phyloP scores from a whole-genome alignment of 306 rosid species.

The Castanea mollissima region DNA sequence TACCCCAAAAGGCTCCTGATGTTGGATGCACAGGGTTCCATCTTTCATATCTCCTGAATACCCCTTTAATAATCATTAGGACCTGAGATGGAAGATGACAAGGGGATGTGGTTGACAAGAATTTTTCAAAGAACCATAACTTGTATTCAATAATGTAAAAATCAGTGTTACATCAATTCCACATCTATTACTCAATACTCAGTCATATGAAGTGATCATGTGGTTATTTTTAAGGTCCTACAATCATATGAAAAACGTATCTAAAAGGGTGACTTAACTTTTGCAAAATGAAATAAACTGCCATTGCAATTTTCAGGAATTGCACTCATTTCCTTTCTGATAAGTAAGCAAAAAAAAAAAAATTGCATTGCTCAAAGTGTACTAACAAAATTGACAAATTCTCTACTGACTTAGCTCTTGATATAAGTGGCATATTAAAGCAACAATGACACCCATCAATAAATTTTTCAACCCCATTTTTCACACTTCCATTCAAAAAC shows the following conservation, averaged over 20 bases:
- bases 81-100: slow-evolving; percentile 40
- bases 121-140: not conserved
- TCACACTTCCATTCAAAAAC: not conserved
- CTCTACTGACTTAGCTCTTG: too few relatives aligned
- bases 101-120: not conserved
- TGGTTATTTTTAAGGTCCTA: not conserved
- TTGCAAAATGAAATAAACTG: not conserved
- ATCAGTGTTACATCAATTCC: not conserved
- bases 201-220: not conserved
- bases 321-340: not conserved
- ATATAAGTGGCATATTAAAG: not conserved
- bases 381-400: not conserved
- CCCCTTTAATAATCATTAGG: slow-evolving; percentile 75
- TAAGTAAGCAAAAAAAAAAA: too few relatives aligned
- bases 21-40: slow-evolving; percentile 98
- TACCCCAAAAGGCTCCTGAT: slow-evolving; percentile 87
- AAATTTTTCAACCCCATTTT: not conserved
- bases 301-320: not conserved
- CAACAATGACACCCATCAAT: not conserved
- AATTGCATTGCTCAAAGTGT: too few relatives aligned
- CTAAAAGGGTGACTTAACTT: not conserved
- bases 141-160: not conserved
- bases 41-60: slow-evolving; percentile 62
- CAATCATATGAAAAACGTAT: not conserved
- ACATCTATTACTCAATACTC: not conserved